Percentiles rank a stretch among this genome's conserved stretches.
These are phyloP conservation scores for Lodderomyces theae DNA, from an alignment of 1,139 yeast species.

Conservation along the genomic window DNA sequence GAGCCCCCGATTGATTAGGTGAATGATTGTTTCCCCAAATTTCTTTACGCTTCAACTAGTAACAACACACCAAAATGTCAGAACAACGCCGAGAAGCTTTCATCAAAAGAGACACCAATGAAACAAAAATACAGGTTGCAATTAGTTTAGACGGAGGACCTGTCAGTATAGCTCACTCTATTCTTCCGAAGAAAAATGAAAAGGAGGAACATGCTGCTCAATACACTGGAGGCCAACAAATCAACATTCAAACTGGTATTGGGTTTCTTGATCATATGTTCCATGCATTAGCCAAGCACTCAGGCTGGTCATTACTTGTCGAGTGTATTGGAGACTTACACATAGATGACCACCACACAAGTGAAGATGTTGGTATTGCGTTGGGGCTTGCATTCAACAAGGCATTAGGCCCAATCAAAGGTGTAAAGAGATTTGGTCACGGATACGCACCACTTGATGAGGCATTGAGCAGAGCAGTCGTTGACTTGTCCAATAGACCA, in stretches of 20 bases:
- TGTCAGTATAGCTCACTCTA: slow-evolving; percentile 56
- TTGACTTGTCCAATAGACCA: slow-evolving; percentile 90
- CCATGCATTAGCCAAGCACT: slow-evolving; percentile 93
- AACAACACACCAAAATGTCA: not conserved
- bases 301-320: slow-evolving; percentile 90
- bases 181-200: slow-evolving; percentile 35
- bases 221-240: slow-evolving; percentile 61
- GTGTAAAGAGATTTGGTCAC: slow-evolving; percentile 89
- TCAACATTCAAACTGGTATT: slow-evolving; percentile 82
- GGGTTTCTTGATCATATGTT: slow-evolving; percentile 97
- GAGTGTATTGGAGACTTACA: slow-evolving; percentile 93
- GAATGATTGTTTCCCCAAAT: not conserved
- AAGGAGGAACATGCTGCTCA: slow-evolving; percentile 60
- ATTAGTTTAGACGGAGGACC: slow-evolving; percentile 82
- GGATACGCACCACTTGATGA: slow-evolving; percentile 97
- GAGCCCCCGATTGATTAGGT: no score
- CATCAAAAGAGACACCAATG: slow-evolving; percentile 77
- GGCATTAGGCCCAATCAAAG: slow-evolving; percentile 86
- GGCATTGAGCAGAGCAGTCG: slow-evolving; percentile 91
- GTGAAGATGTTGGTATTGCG: slow-evolving; percentile 94
- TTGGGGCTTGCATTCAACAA: slow-evolving; percentile 85
- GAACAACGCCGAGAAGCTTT: slow-evolving; percentile 10
- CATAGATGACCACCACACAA: slow-evolving; percentile 95
- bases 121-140: slow-evolving; percentile 88
- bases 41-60: not conserved